Base-by-base conservation (phyloP, 331 rosid species). In the Pyracantha coccinea region DNA sequence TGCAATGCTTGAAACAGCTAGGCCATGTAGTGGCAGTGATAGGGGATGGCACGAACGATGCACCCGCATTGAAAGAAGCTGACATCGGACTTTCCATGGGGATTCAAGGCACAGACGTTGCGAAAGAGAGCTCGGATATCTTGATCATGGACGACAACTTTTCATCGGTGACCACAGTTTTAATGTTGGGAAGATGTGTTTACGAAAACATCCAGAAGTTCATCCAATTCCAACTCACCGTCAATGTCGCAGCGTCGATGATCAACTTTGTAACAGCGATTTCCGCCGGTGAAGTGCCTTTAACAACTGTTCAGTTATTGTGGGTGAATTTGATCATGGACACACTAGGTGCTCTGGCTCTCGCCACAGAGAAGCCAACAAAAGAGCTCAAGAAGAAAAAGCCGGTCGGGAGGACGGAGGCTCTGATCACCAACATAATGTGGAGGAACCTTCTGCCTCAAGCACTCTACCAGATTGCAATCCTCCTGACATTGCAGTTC, bases 371-470 rank as follows among this genome's bases (percentile, higher is more conserved):
- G 69, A 60, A 73, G 23, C 86, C 83, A 11, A 71, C 83, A 7
- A 53, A 70, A 14, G 86, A 79, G 20, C 68, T 83, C 35, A 75
- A 79, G 83, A 72, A 52, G 15, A 83, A 75, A 10, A 74, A 45
- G 1, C 84, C 80, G 0, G 72, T 83, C 28, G 81, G 80, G 4
- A 59, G 77, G 21, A 80, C 78, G 7, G 80, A 54, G 12, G 84
- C 86, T 24, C 83, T 83, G 38, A 75, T 83, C 32, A 66, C 86
- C 29, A 83, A 83, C 52, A 66, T 68, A 15, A 83, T 83, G 86
- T 79, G 86, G 83, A 75, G 79, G 67, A 83, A 86, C 75, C 82
- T 89, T 17, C 57, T 89, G 63, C 75, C 84, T 44, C 91, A 86
- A 79, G 89, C 91, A 35, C 21, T 80, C 1, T 85, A 86, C 78